These are phyloP conservation scores for Pseudoturritis turrita DNA, from an alignment of 345 rosid genomes.

Conservation along the genomic window DNA sequence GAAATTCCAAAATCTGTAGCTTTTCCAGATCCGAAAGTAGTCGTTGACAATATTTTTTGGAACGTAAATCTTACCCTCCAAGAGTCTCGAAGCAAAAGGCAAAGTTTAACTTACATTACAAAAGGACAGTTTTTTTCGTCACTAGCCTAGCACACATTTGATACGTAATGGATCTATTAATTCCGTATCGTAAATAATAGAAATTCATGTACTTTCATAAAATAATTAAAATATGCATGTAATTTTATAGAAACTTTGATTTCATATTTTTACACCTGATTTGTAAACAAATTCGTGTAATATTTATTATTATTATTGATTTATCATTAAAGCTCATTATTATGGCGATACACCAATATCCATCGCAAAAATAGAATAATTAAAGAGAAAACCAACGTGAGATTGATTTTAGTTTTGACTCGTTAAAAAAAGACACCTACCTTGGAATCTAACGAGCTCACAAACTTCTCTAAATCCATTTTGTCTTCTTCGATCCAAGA, in stretches of 20 bases:
- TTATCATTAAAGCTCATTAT: neutral
- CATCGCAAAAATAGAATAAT: neutral
- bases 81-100: too few species aligned
- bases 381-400: slow-evolving; percentile 7
- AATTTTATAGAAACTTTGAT: too few species aligned
- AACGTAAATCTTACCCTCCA: too few species aligned
- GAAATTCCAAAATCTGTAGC: too few species aligned
- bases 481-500: slow-evolving; percentile 11
- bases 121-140: too few species aligned
- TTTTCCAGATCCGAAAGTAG: too few species aligned
- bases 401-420: slow-evolving; percentile 11
- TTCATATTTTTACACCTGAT: neutral
- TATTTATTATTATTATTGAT: neutral
- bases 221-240: neutral
- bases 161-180: too few species aligned
- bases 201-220: neutral
- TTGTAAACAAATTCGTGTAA: neutral
- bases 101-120: too few species aligned
- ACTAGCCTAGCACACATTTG: too few species aligned
- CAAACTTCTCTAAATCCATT: neutral
- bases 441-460: neutral
- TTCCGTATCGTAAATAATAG: too few species aligned
- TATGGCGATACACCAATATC: neutral
- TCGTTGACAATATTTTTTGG: too few species aligned
- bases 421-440: slow-evolving; percentile 14